Base-by-base conservation (phyloP, 2,329 filamentous ascomycete species). In the Incumbomyces delicatus region DNA sequence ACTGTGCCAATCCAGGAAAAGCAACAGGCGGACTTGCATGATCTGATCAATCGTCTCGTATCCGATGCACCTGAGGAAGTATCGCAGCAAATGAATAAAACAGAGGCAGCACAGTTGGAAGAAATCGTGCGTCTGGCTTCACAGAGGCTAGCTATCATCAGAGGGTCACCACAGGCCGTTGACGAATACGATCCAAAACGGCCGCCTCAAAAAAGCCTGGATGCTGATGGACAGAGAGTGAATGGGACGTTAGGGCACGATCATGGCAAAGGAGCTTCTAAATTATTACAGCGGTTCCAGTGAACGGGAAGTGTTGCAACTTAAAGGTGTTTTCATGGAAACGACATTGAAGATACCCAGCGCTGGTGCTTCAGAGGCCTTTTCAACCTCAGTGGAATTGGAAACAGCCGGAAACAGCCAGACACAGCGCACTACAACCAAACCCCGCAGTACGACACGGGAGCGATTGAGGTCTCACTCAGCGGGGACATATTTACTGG, bases 21-120 rank as follows among this genome's bases (percentile, higher is more conserved):
- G 22, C 22, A 27, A 27, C 22, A 27, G 22, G 22, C 22, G 4
- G 22, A 46, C 10, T 40, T 57, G 31, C 50, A 50, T 13, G 53
- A 56, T 29, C 40, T 57, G 32, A 54, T 52, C 8, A 54, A 57
- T 32, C 35, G 33, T 30, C 49, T 57, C 11, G 48, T 57, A 32
- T 48, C 51, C 32, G 54, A 56, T 44, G 55, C 54, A 27, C 52
- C 54, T 18, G 36, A 22, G 17, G 52, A 56, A 33, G 55, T 55
- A 32, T 42, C 45, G 6, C 34, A 50, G n/a, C 18, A 45, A 10
- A 41, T 51, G 16, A 50, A 54, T 30, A 37, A 33, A 6, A 32
- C 41, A 11, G 55, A 57, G 38, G 13, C 48, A 22, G 51, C 53
- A 31, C 52, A 49, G 48, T 37, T 56, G 22, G 46, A 50, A 6